phyloP scores from a whole-genome alignment of 148 eudicot species.

The Amaranthus palmeri region DNA sequence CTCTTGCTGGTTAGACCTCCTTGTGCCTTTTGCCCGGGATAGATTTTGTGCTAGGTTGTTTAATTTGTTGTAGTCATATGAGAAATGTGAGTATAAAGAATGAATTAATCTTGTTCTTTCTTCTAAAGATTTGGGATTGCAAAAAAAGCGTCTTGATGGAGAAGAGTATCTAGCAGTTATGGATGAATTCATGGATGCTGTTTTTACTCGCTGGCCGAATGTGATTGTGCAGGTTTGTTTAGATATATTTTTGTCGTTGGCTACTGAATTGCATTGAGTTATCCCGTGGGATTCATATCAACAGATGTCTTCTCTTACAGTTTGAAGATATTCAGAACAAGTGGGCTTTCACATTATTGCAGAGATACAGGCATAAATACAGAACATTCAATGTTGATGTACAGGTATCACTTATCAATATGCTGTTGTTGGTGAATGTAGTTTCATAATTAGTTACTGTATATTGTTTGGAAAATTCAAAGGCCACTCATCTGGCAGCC shows the following conservation, averaged over 20 bases:
- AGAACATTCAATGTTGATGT: constrained; percentile 99
- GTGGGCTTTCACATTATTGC: constrained; percentile 94
- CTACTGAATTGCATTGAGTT: neutral
- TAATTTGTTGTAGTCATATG: neutral
- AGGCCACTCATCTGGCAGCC: neutral
- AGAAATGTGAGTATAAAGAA: neutral
- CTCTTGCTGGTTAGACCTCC: too few species aligned
- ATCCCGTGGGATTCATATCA: neutral
- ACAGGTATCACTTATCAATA: constrained; percentile 46
- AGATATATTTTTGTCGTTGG: constrained; percentile 6
- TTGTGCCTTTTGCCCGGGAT: too few species aligned
- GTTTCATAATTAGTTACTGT: neutral
- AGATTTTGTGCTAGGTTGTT: neutral
- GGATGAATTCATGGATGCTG: constrained; percentile 97
- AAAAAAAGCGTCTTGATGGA: constrained; percentile 90
- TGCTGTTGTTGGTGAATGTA: neutral
- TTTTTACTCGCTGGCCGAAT: constrained; percentile 94
- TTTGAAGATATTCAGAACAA: constrained; percentile 99
- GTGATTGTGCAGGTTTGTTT: constrained; percentile 80
- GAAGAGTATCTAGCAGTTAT: constrained; percentile 85
- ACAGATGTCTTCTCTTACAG: constrained; percentile 33
- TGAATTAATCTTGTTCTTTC: constrained; percentile 2
- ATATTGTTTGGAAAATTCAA: neutral
- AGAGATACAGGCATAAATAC: constrained; percentile 83
- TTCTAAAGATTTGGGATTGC: constrained; percentile 80